Evolutionary conservation across 176 grass and related monocot genomes (phyloP).

Genomic region (Bonia amplexicaulis): DNA sequence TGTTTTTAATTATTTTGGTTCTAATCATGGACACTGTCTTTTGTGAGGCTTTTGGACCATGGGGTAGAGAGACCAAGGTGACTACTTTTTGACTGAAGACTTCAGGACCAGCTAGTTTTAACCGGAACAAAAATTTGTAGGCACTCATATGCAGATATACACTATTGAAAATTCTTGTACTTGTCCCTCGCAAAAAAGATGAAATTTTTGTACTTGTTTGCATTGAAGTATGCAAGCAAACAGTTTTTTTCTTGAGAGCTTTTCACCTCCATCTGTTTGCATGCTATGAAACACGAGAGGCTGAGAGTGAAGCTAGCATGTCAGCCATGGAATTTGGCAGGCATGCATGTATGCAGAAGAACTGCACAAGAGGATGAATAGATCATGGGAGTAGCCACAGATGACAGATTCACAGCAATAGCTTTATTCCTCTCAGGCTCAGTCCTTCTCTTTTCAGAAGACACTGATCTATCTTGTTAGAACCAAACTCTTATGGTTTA

Average conservation of each 20-base stretch:
- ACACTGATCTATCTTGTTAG: too few relatives aligned
- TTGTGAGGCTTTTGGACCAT: slow-evolving; percentile 55
- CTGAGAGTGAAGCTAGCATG: background rate
- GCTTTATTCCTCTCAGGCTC: background rate
- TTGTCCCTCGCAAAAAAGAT: background rate
- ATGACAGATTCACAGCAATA: background rate
- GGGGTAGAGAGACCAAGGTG: slow-evolving; percentile 19
- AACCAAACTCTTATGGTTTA: too few relatives aligned
- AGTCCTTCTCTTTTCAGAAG: background rate
- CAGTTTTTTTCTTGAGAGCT: background rate
- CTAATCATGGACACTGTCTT: slow-evolving; percentile 51
- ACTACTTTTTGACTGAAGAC: slow-evolving; percentile 41
- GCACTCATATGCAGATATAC: background rate
- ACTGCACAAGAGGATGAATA: background rate
- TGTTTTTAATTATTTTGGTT: slow-evolving; percentile 36
- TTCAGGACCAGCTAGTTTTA: background rate
- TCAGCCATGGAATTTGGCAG: background rate
- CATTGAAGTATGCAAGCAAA: background rate
- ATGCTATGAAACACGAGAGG: background rate
- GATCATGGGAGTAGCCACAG: background rate
- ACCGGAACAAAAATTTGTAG: background rate
- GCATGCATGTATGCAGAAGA: background rate
- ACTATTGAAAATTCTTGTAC: background rate
- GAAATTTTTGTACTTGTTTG: background rate
- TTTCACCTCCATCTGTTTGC: background rate